These are phyloP conservation scores for Zopfia rhizophila DNA, from an alignment of 2,329 filamentous ascomycete species.

Conservation along the genomic window DNA sequence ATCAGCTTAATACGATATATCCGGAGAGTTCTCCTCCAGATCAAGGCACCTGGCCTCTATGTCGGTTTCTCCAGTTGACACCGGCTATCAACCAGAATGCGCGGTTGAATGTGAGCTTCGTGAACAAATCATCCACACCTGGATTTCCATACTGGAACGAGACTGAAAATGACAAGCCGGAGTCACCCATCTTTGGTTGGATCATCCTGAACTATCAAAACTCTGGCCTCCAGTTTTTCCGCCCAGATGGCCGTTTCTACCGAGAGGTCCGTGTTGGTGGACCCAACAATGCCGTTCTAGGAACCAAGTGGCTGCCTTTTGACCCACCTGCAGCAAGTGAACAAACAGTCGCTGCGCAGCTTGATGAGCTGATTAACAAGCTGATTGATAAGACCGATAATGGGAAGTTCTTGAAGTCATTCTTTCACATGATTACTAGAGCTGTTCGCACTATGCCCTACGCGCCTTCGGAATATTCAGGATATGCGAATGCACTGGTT, in stretches of 20 bases:
- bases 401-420: too few relatives aligned
- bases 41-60: not conserved
- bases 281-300: constrained; percentile 24
- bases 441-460: too few relatives aligned
- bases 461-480: constrained; percentile 50
- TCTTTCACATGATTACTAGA: too few relatives aligned
- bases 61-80: constrained; percentile 25
- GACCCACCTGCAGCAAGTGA: too few relatives aligned
- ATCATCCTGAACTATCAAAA: constrained; percentile 54
- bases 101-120: constrained; percentile 35
- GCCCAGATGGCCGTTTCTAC: constrained; percentile 55
- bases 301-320: constrained; percentile 52
- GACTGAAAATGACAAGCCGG: constrained; percentile 23
- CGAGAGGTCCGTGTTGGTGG: constrained; percentile 54
- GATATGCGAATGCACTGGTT: constrained; percentile 49
- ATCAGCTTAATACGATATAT: too few relatives aligned
- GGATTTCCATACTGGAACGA: constrained; percentile 1
- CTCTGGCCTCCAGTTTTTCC: constrained; percentile 56
- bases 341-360: too few relatives aligned
- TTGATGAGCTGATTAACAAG: constrained; percentile 50
- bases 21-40: too few relatives aligned
- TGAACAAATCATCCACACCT: constrained; percentile 11
- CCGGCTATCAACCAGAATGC: constrained; percentile 41
- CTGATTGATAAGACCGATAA: constrained; percentile 39
- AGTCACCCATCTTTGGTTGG: constrained; percentile 42